Evolutionary conservation across 176 grass and related monocot species (phyloP), one percentile per base, ranked within the genome.

Genomic region (Oryza meyeriana): DNA sequence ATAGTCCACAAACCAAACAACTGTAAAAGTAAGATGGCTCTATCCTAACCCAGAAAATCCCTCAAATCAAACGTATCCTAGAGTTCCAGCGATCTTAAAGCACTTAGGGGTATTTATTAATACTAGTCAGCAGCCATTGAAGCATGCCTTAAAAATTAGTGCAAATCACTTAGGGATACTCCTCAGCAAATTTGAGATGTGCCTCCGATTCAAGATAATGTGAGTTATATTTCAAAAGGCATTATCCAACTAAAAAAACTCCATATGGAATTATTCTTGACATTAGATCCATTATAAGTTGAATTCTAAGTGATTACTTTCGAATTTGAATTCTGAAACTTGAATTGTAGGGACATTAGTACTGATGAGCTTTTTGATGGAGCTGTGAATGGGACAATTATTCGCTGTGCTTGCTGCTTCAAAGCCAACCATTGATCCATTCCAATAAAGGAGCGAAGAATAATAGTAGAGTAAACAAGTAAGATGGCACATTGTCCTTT

Each of bases 341-440:
- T 24, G 3, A 66, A 55, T 0, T 28, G 61, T 12, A 25, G 39
- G 10, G 22, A 24, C 20, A 59, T 59, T 59, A 59, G 55, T 59
- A 11, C 1, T 11, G 55, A 59, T 8, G 27, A 67, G 12, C 14
- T 74, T 22, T 71, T 3, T 45, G 18, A 13, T 38, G 34, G 41
- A 9, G 20, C 47, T 14, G 17, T 61, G 33, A 29, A 47, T 24
- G 12, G 40, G 71, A 39, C 58, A 48, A 50, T 52, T 24, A 66
- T 85, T 79, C 41, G 35, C 35, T 5, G n/a, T 55, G 11, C 31
- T 32, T 25, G 20, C 39, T 64, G 18, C 39, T 39, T 33, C 24
- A 63, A 61, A 24, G 30, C 25, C 26, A 64, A 35, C 28, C 76
- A 6, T 69, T 77, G 78, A 85, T 25, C 41, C 14, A 57, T 81